Conservation (phyloP, 441 rosid genomes). For the Flueggea neowawraea region DNA sequence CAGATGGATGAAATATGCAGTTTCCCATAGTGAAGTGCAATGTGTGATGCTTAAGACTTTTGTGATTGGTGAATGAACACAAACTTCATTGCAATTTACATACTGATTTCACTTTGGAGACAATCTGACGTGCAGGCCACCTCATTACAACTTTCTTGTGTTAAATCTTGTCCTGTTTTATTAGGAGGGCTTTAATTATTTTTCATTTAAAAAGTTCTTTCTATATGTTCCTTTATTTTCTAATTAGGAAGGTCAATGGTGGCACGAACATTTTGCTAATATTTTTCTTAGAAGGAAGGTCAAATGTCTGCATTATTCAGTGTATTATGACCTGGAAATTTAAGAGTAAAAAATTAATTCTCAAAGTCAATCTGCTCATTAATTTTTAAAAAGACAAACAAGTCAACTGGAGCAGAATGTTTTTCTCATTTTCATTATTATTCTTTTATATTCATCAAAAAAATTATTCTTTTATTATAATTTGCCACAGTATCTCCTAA, state of each 20-base stretch:
- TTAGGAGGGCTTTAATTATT: background rate
- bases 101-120: conserved; percentile 13
- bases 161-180: background rate
- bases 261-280: background rate
- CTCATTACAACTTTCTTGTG: conserved; percentile 1
- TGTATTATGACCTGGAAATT: background rate
- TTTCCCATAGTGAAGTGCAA: conserved; percentile 35
- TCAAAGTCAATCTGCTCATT: conserved; percentile 3
- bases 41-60: background rate
- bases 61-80: background rate
- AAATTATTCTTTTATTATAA: too few relatives aligned
- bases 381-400: background rate
- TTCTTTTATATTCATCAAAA: too few relatives aligned
- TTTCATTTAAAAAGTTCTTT: too few relatives aligned
- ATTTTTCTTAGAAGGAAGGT: background rate
- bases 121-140: conserved; percentile 45
- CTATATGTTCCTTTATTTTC: background rate
- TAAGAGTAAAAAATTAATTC: background rate
- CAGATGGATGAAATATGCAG: conserved; percentile 19
- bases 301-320: conserved; percentile 9
- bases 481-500: too few relatives aligned
- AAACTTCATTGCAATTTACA: background rate
- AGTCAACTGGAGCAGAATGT: too few relatives aligned
- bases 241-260: conserved; percentile 10
- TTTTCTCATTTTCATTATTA: too few relatives aligned